phyloP scores from a whole-genome alignment of 768 basidiomycete genomes.

The Rhizopogon vinicolor region DNA sequence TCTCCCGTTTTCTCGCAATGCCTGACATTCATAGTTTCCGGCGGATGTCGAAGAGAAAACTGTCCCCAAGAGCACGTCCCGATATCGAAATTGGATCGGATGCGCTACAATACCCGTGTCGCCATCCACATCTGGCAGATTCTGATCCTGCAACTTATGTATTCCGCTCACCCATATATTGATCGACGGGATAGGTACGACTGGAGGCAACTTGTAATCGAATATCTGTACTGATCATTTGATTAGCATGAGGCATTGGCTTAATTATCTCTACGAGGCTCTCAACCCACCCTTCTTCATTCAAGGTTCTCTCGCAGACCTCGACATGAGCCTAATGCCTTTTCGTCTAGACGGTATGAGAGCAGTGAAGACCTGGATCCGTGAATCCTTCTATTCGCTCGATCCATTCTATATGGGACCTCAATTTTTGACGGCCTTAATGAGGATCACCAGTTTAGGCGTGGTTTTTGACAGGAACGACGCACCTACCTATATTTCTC shows the following conservation, averaged over 20 bases:
- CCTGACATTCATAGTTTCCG: slow-evolving; percentile 22
- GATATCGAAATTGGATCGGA: slow-evolving; percentile 17
- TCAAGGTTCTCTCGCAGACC: slow-evolving; percentile 38
- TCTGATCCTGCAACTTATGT: slow-evolving; percentile 35
- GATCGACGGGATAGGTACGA: slow-evolving; percentile 3
- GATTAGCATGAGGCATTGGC: slow-evolving; percentile 27
- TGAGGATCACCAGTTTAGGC: slow-evolving; percentile 33
- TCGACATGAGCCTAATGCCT: slow-evolving; percentile 34
- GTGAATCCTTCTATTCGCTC: slow-evolving; percentile 32
- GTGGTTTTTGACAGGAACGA: slow-evolving; percentile 33
- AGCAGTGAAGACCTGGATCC: slow-evolving; percentile 43
- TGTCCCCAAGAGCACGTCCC: slow-evolving; percentile 37
- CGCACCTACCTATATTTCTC: slow-evolving; percentile 31
- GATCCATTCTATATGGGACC: slow-evolving; percentile 4
- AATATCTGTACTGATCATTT: not conserved
- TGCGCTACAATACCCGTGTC: slow-evolving; percentile 39
- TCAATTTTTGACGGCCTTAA: slow-evolving; percentile 36
- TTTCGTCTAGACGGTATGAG: slow-evolving; percentile 31
- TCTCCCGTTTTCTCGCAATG: too few species aligned
- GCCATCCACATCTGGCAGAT: slow-evolving; percentile 47
- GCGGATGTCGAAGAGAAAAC: slow-evolving; percentile 23
- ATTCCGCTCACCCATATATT: slow-evolving; percentile 8
- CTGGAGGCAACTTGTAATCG: not conserved
- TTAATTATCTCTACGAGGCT: slow-evolving; percentile 42
- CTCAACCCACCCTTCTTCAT: slow-evolving; percentile 41